A percentile compares a stretch with the other conserved stretches of the same genome.
These are phyloP conservation scores for Picea sitchensis DNA, from an alignment of 75 land plant species.

Conservation along the genomic window DNA sequence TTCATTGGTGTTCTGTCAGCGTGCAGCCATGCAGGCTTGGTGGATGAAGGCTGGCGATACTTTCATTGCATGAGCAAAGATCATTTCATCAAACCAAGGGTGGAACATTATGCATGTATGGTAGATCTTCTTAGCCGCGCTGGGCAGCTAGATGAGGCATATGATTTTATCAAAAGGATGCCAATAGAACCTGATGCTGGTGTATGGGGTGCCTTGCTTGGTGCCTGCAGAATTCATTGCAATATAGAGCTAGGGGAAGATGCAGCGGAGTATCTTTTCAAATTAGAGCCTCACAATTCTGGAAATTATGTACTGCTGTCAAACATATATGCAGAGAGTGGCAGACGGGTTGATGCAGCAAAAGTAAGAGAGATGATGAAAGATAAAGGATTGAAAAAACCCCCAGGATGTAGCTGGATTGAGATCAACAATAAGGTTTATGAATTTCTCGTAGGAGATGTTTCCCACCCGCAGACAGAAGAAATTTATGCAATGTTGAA, in stretches of 20 bases:
- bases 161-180: background rate
- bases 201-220: constrained; percentile 9
- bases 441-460: background rate
- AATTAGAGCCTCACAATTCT: constrained; percentile 9
- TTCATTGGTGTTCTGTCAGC: background rate
- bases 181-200: background rate
- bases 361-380: too few species aligned
- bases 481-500: background rate
- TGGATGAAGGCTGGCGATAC: constrained; percentile 37
- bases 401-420: constrained; percentile 10
- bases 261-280: background rate
- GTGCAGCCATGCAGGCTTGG: constrained; percentile 22
- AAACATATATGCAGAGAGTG: constrained; percentile 8
- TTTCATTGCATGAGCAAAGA: constrained; percentile 24
- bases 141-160: background rate
- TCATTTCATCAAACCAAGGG: constrained; percentile 23
- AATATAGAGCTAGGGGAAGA: background rate
- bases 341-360: background rate
- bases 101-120: constrained; percentile 58
- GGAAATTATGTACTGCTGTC: constrained; percentile 3
- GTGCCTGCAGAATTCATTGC: background rate
- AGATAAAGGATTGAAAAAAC: background rate
- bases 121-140: constrained; percentile 35
- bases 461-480: background rate
- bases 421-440: background rate